Evolutionary conservation across 192 early-diverging fungal genomes (phyloP).

Genomic region (Coemansia sp.): DNA sequence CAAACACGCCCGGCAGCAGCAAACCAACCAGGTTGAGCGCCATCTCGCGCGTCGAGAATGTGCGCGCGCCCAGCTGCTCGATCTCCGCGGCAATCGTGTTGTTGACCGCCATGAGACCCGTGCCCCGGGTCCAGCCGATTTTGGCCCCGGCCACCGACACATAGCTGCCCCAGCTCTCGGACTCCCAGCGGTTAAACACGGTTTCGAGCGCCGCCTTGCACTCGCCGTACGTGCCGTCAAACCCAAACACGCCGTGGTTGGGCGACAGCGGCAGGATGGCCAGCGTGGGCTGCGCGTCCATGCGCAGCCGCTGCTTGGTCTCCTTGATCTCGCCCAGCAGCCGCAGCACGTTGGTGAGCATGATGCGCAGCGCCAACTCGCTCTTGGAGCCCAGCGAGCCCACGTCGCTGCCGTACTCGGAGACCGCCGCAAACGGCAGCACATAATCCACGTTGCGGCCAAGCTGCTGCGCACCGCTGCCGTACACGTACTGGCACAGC

Average conservation of each 20-base stretch:
- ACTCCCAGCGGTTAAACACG: constrained; percentile 83
- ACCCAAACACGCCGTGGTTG: constrained; percentile 94
- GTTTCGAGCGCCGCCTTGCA: constrained; percentile 92
- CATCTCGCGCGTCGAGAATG: constrained; percentile 91
- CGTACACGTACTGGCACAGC: constrained; percentile 78
- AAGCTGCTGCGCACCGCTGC: constrained; percentile 52
- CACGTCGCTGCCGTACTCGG: constrained; percentile 80
- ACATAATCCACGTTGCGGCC: constrained; percentile 88
- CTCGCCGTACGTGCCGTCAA: constrained; percentile 90
- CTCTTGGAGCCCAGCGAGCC: constrained; percentile 72
- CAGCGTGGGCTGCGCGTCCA: constrained; percentile 76
- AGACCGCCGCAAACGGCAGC: constrained; percentile 90
- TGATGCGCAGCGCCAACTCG: constrained; percentile 85
- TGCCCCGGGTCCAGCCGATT: constrained; percentile 97
- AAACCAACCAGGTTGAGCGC: constrained; percentile 89
- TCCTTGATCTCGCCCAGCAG: constrained; percentile 80
- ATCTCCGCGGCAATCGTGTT: constrained; percentile 82
- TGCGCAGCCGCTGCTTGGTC: constrained; percentile 66
- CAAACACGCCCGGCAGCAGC: constrained; percentile 72
- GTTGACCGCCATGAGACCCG: constrained; percentile 88
- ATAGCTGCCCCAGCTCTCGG: constrained; percentile 81
- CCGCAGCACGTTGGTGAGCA: constrained; percentile 91
- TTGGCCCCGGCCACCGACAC: constrained; percentile 83
- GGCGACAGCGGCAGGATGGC: constrained; percentile 89
- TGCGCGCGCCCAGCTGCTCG: constrained; percentile 78